Base-by-base conservation (phyloP, 208 protist genomes). In the Trypanosoma theileri region DNA sequence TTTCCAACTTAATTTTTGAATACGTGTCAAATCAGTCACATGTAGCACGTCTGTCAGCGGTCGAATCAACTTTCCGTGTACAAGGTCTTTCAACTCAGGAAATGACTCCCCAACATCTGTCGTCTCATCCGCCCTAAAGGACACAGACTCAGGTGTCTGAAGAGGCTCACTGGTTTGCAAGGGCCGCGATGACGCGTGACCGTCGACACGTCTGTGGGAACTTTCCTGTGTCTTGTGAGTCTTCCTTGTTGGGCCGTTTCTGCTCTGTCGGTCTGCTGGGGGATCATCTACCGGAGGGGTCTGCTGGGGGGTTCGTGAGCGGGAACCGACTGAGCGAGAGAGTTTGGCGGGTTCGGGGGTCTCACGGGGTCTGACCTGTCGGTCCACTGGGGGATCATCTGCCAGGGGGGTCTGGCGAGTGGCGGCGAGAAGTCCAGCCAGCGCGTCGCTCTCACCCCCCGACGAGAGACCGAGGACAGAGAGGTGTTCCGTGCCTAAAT, bases 41-140 rank as follows among this genome's bases (percentile, higher is more conserved):
- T 82, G 63, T 66, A 95, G 75, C 26, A 70, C 71, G 16, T 90
- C 90, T 51, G 57, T 81, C 22, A 93, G 63, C 24, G 86, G 78
- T 8, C 90, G 82, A 42, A 78, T 61, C 19, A 95, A 72, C 57
- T 93, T 92, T 2, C 63, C 70, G 73, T 95, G 90, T 31, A 91
- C 67, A 50, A 93, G 72, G 13, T 91, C 81, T 16, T 56, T 56
- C 17, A 92, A 58, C 16, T 71, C 65, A 17, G 83, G 79, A 13
- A 92, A 67, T 11, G 51, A 62, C 3, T 88, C 82, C 0, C 56
- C 70, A 52, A 79, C 50, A 41, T 84, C 71, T 19, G 59, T 64
- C 3, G 73, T 71, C 59, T 82, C 79, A 54, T 85, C 81, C 4
- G 83, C 83, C 9, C 66, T 70, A 70, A 90, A 90, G 40, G 68